Evolutionary conservation across 2,329 filamentous ascomycete species (phyloP).

Genomic region (Botrytis aclada): DNA sequence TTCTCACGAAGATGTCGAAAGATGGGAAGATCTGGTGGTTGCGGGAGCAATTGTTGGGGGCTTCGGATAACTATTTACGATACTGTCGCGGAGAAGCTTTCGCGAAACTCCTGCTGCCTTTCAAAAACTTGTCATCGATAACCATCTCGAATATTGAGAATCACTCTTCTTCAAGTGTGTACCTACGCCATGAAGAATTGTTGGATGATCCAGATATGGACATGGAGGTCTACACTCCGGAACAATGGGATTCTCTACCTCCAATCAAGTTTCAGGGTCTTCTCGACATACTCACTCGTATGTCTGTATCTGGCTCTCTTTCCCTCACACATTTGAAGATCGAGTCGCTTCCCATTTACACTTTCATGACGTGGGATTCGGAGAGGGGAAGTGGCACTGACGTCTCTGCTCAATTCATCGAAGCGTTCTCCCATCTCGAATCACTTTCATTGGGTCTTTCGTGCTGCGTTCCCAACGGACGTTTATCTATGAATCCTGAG

Average conservation of each 20-base stretch:
- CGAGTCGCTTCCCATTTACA: background rate
- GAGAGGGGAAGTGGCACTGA: background rate
- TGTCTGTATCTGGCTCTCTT: background rate
- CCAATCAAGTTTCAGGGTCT: background rate
- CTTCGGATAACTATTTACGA: background rate
- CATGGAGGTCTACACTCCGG: background rate
- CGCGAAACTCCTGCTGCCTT: background rate
- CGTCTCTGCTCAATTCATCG: background rate
- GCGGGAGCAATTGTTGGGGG: background rate
- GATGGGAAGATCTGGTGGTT: background rate
- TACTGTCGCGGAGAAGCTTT: background rate
- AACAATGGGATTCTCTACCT: background rate
- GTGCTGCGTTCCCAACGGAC: background rate
- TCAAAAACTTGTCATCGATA: background rate
- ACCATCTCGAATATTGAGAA: background rate
- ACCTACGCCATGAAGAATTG: background rate
- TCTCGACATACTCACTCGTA: background rate
- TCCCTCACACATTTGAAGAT: background rate
- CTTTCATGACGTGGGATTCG: background rate
- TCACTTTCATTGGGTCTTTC: background rate
- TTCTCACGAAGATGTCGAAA: background rate
- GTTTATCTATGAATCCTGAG: background rate
- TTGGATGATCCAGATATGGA: background rate
- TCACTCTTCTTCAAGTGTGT: accelerated
- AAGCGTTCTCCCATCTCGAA: background rate